phyloP scores from a whole-genome alignment of 2,329 filamentous ascomycete genomes.

The Clonostachys solani region DNA sequence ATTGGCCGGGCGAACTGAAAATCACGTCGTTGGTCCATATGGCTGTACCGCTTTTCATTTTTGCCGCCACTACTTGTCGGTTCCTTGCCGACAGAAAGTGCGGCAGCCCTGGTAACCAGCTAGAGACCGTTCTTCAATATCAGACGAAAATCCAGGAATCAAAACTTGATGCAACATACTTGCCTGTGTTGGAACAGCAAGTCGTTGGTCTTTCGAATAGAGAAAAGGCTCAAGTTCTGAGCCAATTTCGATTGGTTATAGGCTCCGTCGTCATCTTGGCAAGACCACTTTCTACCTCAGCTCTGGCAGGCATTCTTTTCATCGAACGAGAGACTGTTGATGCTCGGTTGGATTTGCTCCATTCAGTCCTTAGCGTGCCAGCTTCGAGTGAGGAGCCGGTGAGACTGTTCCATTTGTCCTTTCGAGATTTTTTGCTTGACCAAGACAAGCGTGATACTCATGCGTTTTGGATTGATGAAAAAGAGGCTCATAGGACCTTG shows the following conservation, averaged over 20 bases:
- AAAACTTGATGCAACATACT: conserved; percentile 9
- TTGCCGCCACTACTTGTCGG: conserved; percentile 18
- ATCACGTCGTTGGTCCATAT: conserved; percentile 11
- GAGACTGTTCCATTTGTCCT: neutral
- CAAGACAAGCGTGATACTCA: neutral
- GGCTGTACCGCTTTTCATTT: conserved; percentile 23
- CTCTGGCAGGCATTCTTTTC: neutral
- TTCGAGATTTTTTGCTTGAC: neutral
- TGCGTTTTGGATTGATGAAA: neutral
- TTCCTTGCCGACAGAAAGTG: conserved; percentile 1
- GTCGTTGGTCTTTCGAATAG: neutral
- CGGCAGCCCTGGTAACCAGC: conserved; percentile 9
- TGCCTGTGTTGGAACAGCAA: conserved; percentile 8
- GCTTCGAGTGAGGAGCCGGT: neutral
- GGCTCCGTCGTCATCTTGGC: neutral
- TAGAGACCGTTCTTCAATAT: conserved; percentile 12
- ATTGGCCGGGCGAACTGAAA: conserved; percentile 4
- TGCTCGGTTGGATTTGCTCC: neutral
- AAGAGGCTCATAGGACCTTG: neutral
- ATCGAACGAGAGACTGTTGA: neutral
- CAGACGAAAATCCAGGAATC: neutral
- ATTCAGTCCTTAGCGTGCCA: neutral
- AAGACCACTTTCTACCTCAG: neutral
- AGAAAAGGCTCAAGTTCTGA: neutral
- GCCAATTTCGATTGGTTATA: neutral